Evolutionary conservation across 805 yeast species (phyloP).

Genomic region (Myxozyma kluyveri): DNA sequence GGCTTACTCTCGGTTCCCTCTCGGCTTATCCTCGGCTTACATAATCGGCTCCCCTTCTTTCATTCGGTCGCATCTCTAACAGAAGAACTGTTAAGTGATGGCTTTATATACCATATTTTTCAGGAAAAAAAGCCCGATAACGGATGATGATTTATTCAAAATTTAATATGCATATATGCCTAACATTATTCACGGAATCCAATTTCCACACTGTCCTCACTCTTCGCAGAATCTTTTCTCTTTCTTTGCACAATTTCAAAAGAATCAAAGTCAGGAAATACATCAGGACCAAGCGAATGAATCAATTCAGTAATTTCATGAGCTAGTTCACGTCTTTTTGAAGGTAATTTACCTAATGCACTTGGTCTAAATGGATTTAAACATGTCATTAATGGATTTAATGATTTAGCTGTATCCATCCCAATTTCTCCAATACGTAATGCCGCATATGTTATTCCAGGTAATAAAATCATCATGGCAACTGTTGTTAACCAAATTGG

Average conservation of each 20-base stretch:
- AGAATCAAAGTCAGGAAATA: conserved; percentile 78
- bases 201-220: no score
- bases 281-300: conserved; percentile 75
- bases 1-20: no score
- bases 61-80: no score
- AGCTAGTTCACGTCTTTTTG: conserved; percentile 59
- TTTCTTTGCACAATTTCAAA: neutral
- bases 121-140: no score
- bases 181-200: no score
- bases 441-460: conserved; percentile 79
- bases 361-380: conserved; percentile 38
- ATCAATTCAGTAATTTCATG: conserved; percentile 74
- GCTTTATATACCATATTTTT: no score
- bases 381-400: conserved; percentile 69
- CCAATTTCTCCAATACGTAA: conserved; percentile 90
- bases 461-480: conserved; percentile 62
- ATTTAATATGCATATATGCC: neutral
- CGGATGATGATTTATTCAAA: no score
- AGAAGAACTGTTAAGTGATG: no score
- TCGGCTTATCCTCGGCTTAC: no score
- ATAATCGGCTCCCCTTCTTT: no score
- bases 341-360: conserved; percentile 53
- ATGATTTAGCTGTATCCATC: conserved; percentile 77
- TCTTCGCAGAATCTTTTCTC: neutral
- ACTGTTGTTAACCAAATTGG: conserved; percentile 42